A percentile compares a stretch with the other conserved stretches of the same genome.
These are phyloP conservation scores for Bipolaris zeicola DNA, from an alignment of 2,329 filamentous ascomycete genomes.

Conservation along the genomic window DNA sequence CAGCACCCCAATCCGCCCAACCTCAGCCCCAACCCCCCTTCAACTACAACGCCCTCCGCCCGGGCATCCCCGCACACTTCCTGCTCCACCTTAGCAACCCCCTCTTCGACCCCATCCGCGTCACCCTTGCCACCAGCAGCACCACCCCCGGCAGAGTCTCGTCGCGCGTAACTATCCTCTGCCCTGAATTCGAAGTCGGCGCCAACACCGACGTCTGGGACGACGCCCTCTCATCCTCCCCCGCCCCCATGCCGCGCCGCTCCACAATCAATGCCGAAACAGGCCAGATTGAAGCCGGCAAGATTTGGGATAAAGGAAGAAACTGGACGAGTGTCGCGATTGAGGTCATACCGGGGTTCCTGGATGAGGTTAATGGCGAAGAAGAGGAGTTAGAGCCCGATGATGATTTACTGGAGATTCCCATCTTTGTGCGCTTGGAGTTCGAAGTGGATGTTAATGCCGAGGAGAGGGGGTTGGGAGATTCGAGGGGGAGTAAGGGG, in stretches of 20 bases:
- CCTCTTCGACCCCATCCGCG: constrained; percentile 86
- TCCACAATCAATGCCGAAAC: constrained; percentile 29
- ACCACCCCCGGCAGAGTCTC: constrained; percentile 45
- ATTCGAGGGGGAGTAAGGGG: constrained; percentile 60
- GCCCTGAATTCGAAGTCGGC: constrained; percentile 91
- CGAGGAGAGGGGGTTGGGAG: constrained; percentile 45
- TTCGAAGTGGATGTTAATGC: constrained; percentile 79
- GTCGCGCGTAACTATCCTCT: constrained; percentile 84
- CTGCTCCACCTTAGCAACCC: constrained; percentile 92
- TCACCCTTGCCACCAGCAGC: constrained; percentile 81
- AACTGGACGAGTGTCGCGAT: constrained; percentile 96
- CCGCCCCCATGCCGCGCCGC: constrained; percentile 45
- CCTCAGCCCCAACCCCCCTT: constrained; percentile 35
- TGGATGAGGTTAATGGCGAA: constrained; percentile 25
- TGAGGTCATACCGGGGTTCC: constrained; percentile 73
- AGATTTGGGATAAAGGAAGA: constrained; percentile 91
- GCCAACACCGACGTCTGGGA: constrained; percentile 95
- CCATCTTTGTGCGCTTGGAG: constrained; percentile 89
- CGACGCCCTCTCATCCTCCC: constrained; percentile 69
- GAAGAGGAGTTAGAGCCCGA: constrained; percentile 53
- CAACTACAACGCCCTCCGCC: constrained; percentile 56
- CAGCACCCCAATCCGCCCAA: constrained; percentile 23
- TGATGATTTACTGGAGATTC: constrained; percentile 80
- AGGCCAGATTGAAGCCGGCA: constrained; percentile 74
- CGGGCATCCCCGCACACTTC: constrained; percentile 69